phyloP scores from a whole-genome alignment of 306 rosid genomes.

The Lathyrus aphaca region DNA sequence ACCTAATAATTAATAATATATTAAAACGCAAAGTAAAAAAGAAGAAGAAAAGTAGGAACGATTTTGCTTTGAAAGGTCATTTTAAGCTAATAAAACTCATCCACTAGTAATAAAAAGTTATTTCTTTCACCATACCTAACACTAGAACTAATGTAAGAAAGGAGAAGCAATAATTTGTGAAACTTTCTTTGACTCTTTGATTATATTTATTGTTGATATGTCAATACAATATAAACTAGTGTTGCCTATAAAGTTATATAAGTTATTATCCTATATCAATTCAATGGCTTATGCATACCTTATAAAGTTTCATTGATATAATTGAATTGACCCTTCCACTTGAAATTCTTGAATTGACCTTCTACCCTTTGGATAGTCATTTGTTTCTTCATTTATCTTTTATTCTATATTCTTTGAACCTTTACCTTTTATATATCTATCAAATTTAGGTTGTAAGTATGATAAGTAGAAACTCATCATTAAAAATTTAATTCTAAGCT shows the following conservation, averaged over 20 bases:
- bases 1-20: slow-evolving; percentile 12
- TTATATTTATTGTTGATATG: slow-evolving; percentile 32
- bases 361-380: slow-evolving; percentile 36
- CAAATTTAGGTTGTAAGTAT: slow-evolving; percentile 12
- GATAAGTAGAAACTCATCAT: slow-evolving; percentile 33
- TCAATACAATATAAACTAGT: slow-evolving; percentile 36
- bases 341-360: slow-evolving; percentile 42
- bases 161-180: slow-evolving; percentile 25
- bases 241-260: slow-evolving; percentile 23
- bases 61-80: slow-evolving; percentile 29
- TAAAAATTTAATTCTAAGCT: slow-evolving; percentile 13
- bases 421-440: slow-evolving; percentile 23
- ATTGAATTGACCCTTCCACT: slow-evolving; percentile 44
- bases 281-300: slow-evolving; percentile 27
- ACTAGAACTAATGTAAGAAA: slow-evolving; percentile 10
- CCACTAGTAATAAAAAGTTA: slow-evolving; percentile 26
- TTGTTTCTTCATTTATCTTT: slow-evolving; percentile 15
- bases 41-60: slow-evolving; percentile 1
- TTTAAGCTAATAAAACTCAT: slow-evolving; percentile 38
- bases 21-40: background rate
- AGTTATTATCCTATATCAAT: slow-evolving; percentile 40
- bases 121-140: slow-evolving; percentile 33
- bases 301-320: slow-evolving; percentile 35
- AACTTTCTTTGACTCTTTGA: background rate
- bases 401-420: slow-evolving; percentile 29